These are phyloP conservation scores for Striga asiatica DNA, from an alignment of 257 asterid species.

Conservation along the genomic window DNA sequence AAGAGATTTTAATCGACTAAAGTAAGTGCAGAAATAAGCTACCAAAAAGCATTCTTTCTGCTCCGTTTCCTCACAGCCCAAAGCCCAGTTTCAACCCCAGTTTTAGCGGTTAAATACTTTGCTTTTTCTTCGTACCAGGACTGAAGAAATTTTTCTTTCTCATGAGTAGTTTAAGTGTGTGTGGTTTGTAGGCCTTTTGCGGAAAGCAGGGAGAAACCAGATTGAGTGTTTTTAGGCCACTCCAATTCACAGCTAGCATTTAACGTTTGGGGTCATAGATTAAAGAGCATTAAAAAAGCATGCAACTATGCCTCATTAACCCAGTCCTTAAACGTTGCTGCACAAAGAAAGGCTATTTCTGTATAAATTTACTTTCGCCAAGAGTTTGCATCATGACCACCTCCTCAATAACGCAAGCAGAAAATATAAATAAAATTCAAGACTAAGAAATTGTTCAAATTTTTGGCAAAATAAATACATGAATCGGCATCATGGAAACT, in stretches of 20 bases:
- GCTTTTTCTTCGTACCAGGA: too few relatives aligned
- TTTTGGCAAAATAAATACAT: too few relatives aligned
- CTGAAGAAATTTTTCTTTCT: slow-evolving; percentile 9
- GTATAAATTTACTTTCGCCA: too few relatives aligned
- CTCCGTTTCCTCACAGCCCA: neutral
- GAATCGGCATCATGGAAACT: too few relatives aligned
- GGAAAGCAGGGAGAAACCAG: slow-evolving; percentile 27
- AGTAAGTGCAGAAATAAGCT: slow-evolving; percentile 10
- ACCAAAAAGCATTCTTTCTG: neutral
- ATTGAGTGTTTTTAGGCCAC: slow-evolving; percentile 31
- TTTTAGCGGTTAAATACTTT: slow-evolving; percentile 22
- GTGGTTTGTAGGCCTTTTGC: slow-evolving; percentile 28
- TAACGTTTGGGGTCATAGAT: slow-evolving; percentile 31
- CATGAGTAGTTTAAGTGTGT: slow-evolving; percentile 12
- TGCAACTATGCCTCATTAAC: too few relatives aligned
- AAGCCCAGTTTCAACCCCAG: slow-evolving; percentile 25
- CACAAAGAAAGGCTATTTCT: too few relatives aligned
- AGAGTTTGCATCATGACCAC: too few relatives aligned
- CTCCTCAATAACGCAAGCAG: too few relatives aligned
- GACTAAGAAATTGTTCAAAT: too few relatives aligned
- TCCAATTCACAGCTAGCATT: slow-evolving; percentile 40
- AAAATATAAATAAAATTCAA: too few relatives aligned
- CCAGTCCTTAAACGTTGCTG: too few relatives aligned
- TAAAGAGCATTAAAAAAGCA: too few relatives aligned
- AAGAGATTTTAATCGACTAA: neutral